Percentiles rank a stretch among this genome's conserved stretches.
Evolutionary conservation across 1,139 yeast species (phyloP).

Genomic region (Debaryomycetaceae sp.): DNA sequence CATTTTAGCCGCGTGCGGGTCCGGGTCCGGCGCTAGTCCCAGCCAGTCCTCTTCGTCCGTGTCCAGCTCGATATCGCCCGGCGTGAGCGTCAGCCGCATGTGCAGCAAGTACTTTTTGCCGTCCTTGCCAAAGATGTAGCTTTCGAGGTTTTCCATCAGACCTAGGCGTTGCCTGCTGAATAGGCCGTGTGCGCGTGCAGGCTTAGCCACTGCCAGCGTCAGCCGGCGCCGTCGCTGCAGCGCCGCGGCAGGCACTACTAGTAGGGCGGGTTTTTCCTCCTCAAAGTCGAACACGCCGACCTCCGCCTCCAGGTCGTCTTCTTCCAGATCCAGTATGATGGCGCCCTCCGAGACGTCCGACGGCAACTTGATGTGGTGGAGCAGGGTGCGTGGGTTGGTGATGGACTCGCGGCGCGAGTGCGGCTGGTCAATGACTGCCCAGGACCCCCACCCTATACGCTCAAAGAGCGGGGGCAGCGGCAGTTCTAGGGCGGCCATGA

Average conservation of each 20-base stretch:
- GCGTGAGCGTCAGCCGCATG: conserved; percentile 25
- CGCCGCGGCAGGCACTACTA: conserved; percentile 22
- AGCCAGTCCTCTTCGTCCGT: conserved; percentile 98
- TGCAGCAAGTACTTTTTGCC: conserved; percentile 34
- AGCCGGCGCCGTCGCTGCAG: conserved; percentile 21
- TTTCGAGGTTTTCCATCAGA: conserved; percentile 34
- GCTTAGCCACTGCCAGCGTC: conserved; percentile 14
- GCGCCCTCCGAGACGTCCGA: conserved; percentile 17
- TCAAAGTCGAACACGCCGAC: conserved; percentile 33
- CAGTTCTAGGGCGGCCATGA: conserved; percentile 78
- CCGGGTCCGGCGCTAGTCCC: conserved; percentile 64
- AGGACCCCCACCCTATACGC: conserved; percentile 97
- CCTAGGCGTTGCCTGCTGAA: conserved; percentile 33
- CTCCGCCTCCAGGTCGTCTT: conserved; percentile 18
- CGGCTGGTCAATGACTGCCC: conserved; percentile 63
- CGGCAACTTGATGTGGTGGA: conserved; percentile 39
- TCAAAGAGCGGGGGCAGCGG: conserved; percentile 57
- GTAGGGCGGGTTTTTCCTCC: conserved; percentile 18
- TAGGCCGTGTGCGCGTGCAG: conserved; percentile 17
- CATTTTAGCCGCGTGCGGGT: conserved; percentile 24
- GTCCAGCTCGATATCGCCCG: conserved; percentile 18
- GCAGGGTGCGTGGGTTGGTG: conserved; percentile 33
- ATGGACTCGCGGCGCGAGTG: conserved; percentile 46
- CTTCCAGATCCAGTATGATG: conserved; percentile 36
- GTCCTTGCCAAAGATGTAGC: conserved; percentile 32